phyloP scores from a whole-genome alignment of 75 land plant genomes.

The Adiantum capillusveneris region DNA sequence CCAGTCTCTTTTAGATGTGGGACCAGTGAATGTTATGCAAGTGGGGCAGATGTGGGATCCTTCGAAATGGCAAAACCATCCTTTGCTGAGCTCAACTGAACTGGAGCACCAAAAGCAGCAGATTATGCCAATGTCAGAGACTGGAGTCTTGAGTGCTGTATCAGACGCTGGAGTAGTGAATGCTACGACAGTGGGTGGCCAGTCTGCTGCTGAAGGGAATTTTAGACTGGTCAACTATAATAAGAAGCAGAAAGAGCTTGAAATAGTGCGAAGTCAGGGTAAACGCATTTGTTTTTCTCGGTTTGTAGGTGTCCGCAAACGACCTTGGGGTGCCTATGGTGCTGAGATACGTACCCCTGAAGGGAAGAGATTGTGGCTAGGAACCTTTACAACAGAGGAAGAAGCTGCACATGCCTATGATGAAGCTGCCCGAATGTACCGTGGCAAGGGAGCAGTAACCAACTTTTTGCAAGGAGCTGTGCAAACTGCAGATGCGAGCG shows the following conservation, averaged over 20 bases:
- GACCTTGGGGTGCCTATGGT: slow-evolving; percentile 62
- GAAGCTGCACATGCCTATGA: slow-evolving; percentile 39
- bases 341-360: slow-evolving; percentile 47
- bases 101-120: neutral
- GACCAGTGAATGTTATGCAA: slow-evolving; percentile 19
- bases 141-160: neutral
- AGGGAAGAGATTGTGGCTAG: slow-evolving; percentile 43
- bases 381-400: slow-evolving; percentile 38
- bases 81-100: neutral
- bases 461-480: slow-evolving; percentile 24
- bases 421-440: slow-evolving; percentile 29
- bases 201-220: slow-evolving; percentile 18
- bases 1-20: slow-evolving; percentile 15
- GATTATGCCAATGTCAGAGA: neutral
- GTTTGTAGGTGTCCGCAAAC: slow-evolving; percentile 38
- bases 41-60: slow-evolving; percentile 21
- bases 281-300: slow-evolving; percentile 20
- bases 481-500: slow-evolving; percentile 6
- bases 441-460: slow-evolving; percentile 37
- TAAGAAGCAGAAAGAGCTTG: slow-evolving; percentile 19
- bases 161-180: slow-evolving; percentile 27
- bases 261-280: slow-evolving; percentile 4
- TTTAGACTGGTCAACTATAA: slow-evolving; percentile 11
- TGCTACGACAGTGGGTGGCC: slow-evolving; percentile 26
- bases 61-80: slow-evolving; percentile 2